Evolutionary conservation across 495 filamentous ascomycete species (phyloP).

Genomic region (Penicillium cosmopolitanum): DNA sequence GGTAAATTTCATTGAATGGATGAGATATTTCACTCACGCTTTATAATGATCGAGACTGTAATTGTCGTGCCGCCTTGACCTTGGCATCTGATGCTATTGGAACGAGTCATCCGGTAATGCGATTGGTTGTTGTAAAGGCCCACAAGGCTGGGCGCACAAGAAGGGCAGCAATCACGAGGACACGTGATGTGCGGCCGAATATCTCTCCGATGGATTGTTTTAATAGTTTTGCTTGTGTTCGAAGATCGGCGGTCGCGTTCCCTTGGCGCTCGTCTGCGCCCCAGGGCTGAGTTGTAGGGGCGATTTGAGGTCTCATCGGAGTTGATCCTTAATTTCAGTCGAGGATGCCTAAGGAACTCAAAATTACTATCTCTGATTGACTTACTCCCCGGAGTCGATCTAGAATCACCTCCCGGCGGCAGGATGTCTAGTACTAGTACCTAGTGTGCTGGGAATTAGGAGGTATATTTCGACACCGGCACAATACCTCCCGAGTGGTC

Average conservation of each 20-base stretch:
- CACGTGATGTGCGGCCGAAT: conserved; percentile 8
- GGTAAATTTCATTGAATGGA: neutral
- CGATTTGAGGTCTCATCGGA: neutral
- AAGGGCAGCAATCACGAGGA: conserved; percentile 4
- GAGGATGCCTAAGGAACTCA: no score
- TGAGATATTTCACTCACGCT: neutral
- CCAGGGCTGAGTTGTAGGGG: conserved; percentile 1
- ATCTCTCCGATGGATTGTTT: conserved; percentile 1
- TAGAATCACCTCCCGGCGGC: no score
- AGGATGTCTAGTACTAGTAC: no score
- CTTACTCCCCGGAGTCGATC: no score
- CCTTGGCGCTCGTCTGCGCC: neutral
- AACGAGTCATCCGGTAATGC: neutral
- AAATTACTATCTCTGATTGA: no score
- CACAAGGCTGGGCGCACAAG: conserved; percentile 1
- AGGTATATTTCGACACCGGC: no score
- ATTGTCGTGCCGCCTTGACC: neutral
- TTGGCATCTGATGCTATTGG: neutral
- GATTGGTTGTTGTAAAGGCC: neutral
- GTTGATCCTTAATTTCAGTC: no score
- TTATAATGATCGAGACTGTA: neutral
- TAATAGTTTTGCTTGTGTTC: neutral
- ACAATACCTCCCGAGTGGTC: no score
- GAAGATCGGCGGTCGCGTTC: neutral
- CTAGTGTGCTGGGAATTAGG: no score